Conservation (phyloP, 129 eudicot genomes). For the Centrapalus pauciflorus region DNA sequence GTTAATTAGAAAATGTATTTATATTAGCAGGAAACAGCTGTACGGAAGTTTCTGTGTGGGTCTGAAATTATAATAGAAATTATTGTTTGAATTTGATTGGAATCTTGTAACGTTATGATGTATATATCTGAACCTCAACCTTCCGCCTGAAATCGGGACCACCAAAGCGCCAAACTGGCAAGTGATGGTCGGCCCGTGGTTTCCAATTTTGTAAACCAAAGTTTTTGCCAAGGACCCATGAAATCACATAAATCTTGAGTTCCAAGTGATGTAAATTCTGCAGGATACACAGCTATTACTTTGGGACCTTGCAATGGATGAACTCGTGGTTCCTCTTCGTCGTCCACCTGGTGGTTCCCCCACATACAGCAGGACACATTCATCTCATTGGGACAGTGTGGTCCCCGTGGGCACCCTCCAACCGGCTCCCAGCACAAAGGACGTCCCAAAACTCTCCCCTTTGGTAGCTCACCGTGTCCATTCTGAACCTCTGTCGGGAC, state of each 20-base stretch:
- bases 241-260: not conserved
- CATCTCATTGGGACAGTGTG: constrained; percentile 66
- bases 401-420: constrained; percentile 61
- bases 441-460: constrained; percentile 81
- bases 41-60: not conserved
- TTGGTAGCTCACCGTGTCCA: constrained; percentile 79
- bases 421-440: constrained; percentile 83
- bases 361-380: constrained; percentile 66
- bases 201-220: too few species aligned
- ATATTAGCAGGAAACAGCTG: not conserved
- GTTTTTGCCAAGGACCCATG: too few species aligned
- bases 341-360: constrained; percentile 89
- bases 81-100: not conserved
- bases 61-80: not conserved
- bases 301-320: constrained; percentile 93
- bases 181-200: not conserved
- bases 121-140: not conserved
- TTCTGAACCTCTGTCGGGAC: constrained; percentile 72
- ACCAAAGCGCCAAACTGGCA: not conserved
- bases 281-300: constrained; percentile 76
- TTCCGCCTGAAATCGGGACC: not conserved
- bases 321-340: constrained; percentile 70
- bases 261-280: not conserved
- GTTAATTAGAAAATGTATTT: not conserved
- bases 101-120: too few species aligned